Percentiles rank a stretch among this genome's conserved stretches.
phyloP scores from a whole-genome alignment of 192 early-diverging fungal genomes.

The Coemansia pectinata region DNA sequence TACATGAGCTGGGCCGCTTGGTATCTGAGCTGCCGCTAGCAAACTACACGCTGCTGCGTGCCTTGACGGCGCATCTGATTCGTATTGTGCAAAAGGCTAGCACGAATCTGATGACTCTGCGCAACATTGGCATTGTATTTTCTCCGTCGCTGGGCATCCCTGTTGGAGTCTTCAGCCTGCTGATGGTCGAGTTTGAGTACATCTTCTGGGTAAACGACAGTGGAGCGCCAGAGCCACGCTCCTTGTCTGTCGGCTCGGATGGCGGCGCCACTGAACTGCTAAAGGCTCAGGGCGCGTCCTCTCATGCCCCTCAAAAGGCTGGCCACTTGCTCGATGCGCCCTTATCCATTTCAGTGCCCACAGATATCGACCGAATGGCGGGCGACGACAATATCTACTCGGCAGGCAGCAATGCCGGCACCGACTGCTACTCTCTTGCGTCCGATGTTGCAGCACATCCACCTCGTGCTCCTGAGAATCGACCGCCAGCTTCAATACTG shows the following conservation, averaged over 20 bases:
- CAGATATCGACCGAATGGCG: constrained; percentile 26
- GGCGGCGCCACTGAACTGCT: neutral
- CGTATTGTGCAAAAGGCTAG: constrained; percentile 81
- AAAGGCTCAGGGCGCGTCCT: neutral
- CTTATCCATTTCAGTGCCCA: constrained; percentile 32
- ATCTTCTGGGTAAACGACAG: constrained; percentile 77
- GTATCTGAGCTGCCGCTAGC: constrained; percentile 75
- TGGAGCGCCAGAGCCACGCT: constrained; percentile 57
- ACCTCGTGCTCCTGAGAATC: neutral
- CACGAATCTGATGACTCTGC: constrained; percentile 92
- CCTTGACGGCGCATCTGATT: constrained; percentile 87
- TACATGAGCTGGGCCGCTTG: constrained; percentile 79
- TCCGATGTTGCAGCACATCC: constrained; percentile 9
- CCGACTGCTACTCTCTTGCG: neutral
- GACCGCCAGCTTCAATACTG: constrained; percentile 5
- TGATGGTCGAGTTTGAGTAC: constrained; percentile 88
- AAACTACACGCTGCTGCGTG: constrained; percentile 89
- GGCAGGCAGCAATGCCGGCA: constrained; percentile 8
- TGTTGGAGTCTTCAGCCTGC: constrained; percentile 87
- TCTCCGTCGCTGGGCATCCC: constrained; percentile 93
- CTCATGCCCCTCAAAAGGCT: neutral
- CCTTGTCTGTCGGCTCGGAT: constrained; percentile 11
- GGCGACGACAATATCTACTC: constrained; percentile 13
- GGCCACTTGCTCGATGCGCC: constrained; percentile 1
- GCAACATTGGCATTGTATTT: constrained; percentile 96